phyloP scores from a whole-genome alignment of 2,329 filamentous ascomycete species.

The Botrytis galanthina region DNA sequence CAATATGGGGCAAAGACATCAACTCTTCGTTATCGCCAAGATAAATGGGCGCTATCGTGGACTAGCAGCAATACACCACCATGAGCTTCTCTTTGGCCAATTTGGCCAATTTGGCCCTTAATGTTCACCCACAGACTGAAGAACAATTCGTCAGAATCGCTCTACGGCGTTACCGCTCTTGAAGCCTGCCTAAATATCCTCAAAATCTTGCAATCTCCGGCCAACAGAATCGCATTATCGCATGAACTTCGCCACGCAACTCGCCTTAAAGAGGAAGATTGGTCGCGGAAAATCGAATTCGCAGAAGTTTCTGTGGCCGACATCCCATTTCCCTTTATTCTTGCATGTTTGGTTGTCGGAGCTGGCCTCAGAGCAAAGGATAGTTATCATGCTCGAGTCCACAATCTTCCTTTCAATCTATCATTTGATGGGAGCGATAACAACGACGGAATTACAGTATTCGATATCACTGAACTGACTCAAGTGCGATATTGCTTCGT shows the following conservation, averaged over 20 bases:
- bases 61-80: slow-evolving; percentile 30
- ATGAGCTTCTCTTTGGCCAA: neutral
- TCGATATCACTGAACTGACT: slow-evolving; percentile 29
- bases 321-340: slow-evolving; percentile 3
- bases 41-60: slow-evolving; percentile 31
- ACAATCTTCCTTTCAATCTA: neutral
- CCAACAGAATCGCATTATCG: slow-evolving; percentile 27
- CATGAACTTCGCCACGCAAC: slow-evolving; percentile 25
- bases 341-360: slow-evolving; percentile 1
- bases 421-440: slow-evolving; percentile 18
- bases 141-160: neutral
- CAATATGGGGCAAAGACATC: slow-evolving; percentile 34
- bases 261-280: neutral
- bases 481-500: slow-evolving; percentile 30
- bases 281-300: neutral
- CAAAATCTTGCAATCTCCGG: slow-evolving; percentile 25
- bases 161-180: slow-evolving; percentile 19
- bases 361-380: neutral
- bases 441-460: slow-evolving; percentile 32
- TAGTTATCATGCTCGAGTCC: neutral
- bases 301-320: neutral
- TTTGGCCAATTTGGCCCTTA: neutral
- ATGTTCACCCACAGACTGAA: neutral
- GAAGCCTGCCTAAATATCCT: slow-evolving; percentile 22
- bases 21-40: slow-evolving; percentile 35